These are phyloP conservation scores for Agroathelia rolfsii DNA, from an alignment of 1,284 basidiomycete species.

Conservation along the genomic window DNA sequence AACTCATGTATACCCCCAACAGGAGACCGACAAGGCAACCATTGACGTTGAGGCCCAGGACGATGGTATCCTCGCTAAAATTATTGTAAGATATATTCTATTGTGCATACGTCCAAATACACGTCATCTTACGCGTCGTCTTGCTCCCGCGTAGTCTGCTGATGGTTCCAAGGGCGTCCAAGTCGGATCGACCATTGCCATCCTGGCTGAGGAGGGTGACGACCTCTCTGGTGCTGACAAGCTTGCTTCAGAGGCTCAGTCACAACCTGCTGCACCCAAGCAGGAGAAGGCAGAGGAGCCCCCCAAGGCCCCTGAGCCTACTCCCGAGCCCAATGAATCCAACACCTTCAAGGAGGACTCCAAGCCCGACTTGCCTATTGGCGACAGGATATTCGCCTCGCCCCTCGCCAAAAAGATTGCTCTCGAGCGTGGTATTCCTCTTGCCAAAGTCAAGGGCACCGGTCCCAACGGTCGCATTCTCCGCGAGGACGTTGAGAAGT, in stretches of 20 bases:
- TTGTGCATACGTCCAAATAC: constrained; percentile 1
- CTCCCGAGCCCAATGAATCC: constrained; percentile 36
- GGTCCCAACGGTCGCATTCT: constrained; percentile 93
- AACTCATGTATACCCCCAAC: constrained; percentile 11
- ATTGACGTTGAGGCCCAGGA: constrained; percentile 99
- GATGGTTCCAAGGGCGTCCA: constrained; percentile 83
- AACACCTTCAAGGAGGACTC: constrained; percentile 24
- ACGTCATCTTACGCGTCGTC: constrained; percentile 1
- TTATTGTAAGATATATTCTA: constrained; percentile 41
- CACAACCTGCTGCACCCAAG: constrained; percentile 26
- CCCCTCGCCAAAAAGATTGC: constrained; percentile 97
- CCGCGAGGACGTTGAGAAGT: constrained; percentile 90
- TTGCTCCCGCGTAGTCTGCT: constrained; percentile 36
- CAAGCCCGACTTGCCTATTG: constrained; percentile 49
- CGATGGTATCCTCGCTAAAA: constrained; percentile 92
- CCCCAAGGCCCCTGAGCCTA: constrained; percentile 20
- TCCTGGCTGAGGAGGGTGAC: constrained; percentile 90
- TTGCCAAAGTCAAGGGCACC: constrained; percentile 86
- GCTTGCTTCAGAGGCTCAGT: constrained; percentile 58
- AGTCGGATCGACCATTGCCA: constrained; percentile 84
- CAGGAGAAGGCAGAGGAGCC: constrained; percentile 27
- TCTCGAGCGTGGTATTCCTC: constrained; percentile 87
- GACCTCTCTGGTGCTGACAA: constrained; percentile 78
- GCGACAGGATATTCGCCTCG: constrained; percentile 85
- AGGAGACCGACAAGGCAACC: constrained; percentile 99